Conservation (phyloP, 768 basidiomycete genomes). For the Phylloporus sp. region DNA sequence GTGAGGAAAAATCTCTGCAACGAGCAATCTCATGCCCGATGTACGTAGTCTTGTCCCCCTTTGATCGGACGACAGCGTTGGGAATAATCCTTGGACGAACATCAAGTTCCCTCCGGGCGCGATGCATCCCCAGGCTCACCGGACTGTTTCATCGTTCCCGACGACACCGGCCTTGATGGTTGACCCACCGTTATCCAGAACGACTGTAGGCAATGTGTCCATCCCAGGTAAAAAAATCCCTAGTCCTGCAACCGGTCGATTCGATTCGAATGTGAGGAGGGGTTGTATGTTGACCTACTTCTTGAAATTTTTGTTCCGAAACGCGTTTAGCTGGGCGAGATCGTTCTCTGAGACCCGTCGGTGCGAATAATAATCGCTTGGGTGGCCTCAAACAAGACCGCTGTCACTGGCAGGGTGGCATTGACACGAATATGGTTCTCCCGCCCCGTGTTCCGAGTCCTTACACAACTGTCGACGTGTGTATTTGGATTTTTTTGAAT, state of each 20-base stretch:
- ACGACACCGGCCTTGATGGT: conserved; percentile 72
- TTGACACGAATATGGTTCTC: not conserved
- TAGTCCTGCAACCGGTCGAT: not conserved
- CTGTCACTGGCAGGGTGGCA: no score
- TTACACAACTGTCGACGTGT: conserved; percentile 1
- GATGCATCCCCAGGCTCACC: conserved; percentile 15
- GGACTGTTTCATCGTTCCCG: conserved; percentile 26
- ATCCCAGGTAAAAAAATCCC: conserved; percentile 1
- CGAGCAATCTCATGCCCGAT: conserved; percentile 78
- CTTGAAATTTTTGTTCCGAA: no score
- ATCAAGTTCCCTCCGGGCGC: conserved; percentile 1
- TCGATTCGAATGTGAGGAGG: not conserved
- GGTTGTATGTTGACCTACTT: not conserved
- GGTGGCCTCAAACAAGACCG: conserved; percentile 1
- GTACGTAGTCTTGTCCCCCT: conserved; percentile 76
- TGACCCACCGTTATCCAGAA: conserved; percentile 86
- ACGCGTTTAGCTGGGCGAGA: not conserved
- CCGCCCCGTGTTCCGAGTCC: not conserved
- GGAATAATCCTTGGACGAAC: conserved; percentile 50
- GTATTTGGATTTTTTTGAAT: no score
- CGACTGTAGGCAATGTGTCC: conserved; percentile 38
- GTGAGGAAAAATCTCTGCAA: conserved; percentile 75
- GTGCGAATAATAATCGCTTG: conserved; percentile 1
- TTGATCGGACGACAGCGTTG: conserved; percentile 83
- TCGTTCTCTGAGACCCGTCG: no score